Conservation (phyloP, 2,329 filamentous ascomycete genomes). For the Fusarium papillatum region DNA sequence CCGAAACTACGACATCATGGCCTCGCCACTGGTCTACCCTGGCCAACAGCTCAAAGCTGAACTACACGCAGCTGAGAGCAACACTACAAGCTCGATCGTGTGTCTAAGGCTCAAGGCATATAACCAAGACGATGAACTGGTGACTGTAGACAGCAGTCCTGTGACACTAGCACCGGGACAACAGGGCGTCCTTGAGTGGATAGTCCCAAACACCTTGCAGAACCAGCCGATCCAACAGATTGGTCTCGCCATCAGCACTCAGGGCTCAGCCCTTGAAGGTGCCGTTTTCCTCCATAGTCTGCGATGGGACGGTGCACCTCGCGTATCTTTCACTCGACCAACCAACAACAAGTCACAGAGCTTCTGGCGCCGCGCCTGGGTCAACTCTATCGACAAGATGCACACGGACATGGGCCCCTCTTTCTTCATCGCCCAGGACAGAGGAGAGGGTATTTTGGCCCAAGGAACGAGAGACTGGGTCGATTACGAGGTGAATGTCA, state of each 20-base stretch:
- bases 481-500: neutral
- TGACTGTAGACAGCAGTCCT: neutral
- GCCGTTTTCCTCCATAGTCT: constrained; percentile 3
- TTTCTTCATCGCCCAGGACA: constrained; percentile 4
- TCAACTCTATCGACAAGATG: constrained; percentile 5
- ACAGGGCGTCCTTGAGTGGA: constrained; percentile 2
- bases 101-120: constrained; percentile 8
- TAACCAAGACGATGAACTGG: neutral
- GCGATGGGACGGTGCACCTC: constrained; percentile 5
- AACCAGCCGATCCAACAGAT: constrained; percentile 4
- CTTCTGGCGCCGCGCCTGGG: constrained; percentile 12
- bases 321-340: neutral
- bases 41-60: constrained; percentile 2
- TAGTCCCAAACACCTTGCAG: constrained; percentile 1
- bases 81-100: neutral
- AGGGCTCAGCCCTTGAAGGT: neutral
- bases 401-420: constrained; percentile 6
- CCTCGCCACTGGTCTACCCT: constrained; percentile 5
- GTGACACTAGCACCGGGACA: neutral
- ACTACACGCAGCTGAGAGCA: neutral
- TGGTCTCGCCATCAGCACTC: constrained; percentile 3
- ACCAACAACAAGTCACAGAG: constrained; percentile 1
- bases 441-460: constrained; percentile 4
- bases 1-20: constrained; percentile 13
- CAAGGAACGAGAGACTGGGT: constrained; percentile 7